Evolutionary conservation across 768 basidiomycete genomes (phyloP).

Genomic region (Boletus patriciae): DNA sequence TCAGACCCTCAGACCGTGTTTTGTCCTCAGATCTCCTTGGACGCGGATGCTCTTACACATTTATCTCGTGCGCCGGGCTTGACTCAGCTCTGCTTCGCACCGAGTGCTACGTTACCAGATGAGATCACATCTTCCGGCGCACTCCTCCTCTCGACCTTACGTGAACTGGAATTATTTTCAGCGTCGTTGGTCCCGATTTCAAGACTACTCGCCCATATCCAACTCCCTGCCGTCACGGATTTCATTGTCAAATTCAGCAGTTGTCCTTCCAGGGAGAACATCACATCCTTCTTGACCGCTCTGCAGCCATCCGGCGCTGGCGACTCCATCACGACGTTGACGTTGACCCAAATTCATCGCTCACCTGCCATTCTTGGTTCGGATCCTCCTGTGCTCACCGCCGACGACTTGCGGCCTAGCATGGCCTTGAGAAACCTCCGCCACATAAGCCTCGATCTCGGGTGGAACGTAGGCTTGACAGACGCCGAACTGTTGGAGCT

Average conservation of each 20-base stretch:
- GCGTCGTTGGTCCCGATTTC: background rate
- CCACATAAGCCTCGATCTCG: constrained; percentile 1
- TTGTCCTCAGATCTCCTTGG: constrained; percentile 1
- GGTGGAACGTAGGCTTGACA: constrained; percentile 2
- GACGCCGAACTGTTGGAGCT: constrained; percentile 1
- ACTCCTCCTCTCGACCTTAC: background rate
- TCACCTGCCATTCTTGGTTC: background rate
- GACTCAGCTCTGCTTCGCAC: background rate
- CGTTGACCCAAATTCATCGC: background rate
- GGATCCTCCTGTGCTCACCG: background rate
- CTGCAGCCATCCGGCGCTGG: background rate
- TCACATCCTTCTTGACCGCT: background rate
- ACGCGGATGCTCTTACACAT: background rate
- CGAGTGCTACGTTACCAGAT: no score
- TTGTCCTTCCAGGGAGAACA: background rate
- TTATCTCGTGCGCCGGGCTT: background rate
- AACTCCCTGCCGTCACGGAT: background rate
- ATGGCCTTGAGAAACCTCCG: constrained; percentile 6
- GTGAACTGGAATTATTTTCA: background rate
- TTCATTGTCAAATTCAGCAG: background rate
- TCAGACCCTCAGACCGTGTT: background rate
- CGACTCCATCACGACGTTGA: background rate
- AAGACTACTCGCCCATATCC: background rate
- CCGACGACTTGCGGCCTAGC: constrained; percentile 1
- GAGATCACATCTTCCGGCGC: background rate